Conservation (phyloP, 2,329 filamentous ascomycete genomes). For the Rhynchosporium graminicola region DNA sequence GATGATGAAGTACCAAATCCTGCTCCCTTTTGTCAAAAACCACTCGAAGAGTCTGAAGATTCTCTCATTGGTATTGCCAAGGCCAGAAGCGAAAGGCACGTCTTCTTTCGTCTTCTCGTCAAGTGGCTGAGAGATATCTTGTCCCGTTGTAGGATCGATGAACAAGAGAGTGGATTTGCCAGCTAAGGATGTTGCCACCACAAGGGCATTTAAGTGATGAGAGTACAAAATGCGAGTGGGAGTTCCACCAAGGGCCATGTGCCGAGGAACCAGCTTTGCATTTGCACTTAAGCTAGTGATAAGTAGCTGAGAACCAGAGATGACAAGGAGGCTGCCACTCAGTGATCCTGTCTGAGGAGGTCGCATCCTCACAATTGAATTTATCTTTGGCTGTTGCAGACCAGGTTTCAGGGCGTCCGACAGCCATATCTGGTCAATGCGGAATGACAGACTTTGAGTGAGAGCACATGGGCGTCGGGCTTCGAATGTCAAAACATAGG, state of each 20-base stretch:
- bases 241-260: constrained; percentile 45
- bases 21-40: constrained; percentile 58
- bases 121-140: constrained; percentile 50
- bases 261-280: constrained; percentile 51
- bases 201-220: constrained; percentile 50
- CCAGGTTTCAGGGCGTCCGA: constrained; percentile 52
- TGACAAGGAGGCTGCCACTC: constrained; percentile 47
- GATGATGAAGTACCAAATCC: constrained; percentile 63
- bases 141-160: constrained; percentile 56
- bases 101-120: constrained; percentile 45
- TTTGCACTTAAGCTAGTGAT: constrained; percentile 53
- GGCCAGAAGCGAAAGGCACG: constrained; percentile 53
- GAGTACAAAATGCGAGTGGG: constrained; percentile 55
- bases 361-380: constrained; percentile 49
- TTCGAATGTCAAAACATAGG: constrained; percentile 39
- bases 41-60: constrained; percentile 66
- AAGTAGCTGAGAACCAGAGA: constrained; percentile 53
- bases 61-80: constrained; percentile 58
- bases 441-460: constrained; percentile 7
- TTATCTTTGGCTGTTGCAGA: constrained; percentile 50
- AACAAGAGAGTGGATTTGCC: constrained; percentile 54
- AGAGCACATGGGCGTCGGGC: background rate
- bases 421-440: constrained; percentile 49
- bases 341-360: constrained; percentile 34
- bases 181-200: constrained; percentile 52